Evolutionary conservation across 2,329 filamentous ascomycete genomes (phyloP).

Genomic region (Fusarium paranaense): DNA sequence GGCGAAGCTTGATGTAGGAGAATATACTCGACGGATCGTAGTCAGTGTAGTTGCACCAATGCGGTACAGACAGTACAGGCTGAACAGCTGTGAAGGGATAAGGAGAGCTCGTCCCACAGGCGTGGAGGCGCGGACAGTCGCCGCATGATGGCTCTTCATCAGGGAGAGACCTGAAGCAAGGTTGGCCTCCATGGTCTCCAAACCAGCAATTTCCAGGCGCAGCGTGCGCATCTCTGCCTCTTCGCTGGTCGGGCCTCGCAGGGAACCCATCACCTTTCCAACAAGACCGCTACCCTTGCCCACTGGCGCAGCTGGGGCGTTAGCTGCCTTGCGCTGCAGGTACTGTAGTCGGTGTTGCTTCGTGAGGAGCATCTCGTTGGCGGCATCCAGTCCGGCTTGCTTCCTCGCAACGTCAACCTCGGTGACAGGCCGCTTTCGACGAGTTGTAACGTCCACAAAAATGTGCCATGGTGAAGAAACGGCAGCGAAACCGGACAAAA

Average conservation of each 20-base stretch:
- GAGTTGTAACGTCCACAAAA: slow-evolving; percentile 71
- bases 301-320: slow-evolving; percentile 42
- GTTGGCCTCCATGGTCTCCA: slow-evolving; percentile 82
- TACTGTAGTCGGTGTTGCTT: slow-evolving; percentile 80
- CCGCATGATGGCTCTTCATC: slow-evolving; percentile 71
- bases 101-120: slow-evolving; percentile 73
- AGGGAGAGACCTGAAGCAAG: slow-evolving; percentile 73
- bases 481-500: slow-evolving; percentile 90
- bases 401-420: slow-evolving; percentile 82
- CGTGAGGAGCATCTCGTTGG: slow-evolving; percentile 80
- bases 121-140: slow-evolving; percentile 76
- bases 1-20: slow-evolving; percentile 64
- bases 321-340: slow-evolving; percentile 71
- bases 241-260: slow-evolving; percentile 73
- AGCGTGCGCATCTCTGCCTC: slow-evolving; percentile 70
- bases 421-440: slow-evolving; percentile 68
- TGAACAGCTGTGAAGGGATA: slow-evolving; percentile 75
- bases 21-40: slow-evolving; percentile 67
- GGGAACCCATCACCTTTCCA: slow-evolving; percentile 77
- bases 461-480: slow-evolving; percentile 89
- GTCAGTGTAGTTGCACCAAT: slow-evolving; percentile 79
- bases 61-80: slow-evolving; percentile 86
- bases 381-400: slow-evolving; percentile 81
- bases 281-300: slow-evolving; percentile 67
- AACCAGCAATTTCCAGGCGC: slow-evolving; percentile 80